Conservation (phyloP, 192 early-diverging fungal genomes). For the Backusella sp. region DNA sequence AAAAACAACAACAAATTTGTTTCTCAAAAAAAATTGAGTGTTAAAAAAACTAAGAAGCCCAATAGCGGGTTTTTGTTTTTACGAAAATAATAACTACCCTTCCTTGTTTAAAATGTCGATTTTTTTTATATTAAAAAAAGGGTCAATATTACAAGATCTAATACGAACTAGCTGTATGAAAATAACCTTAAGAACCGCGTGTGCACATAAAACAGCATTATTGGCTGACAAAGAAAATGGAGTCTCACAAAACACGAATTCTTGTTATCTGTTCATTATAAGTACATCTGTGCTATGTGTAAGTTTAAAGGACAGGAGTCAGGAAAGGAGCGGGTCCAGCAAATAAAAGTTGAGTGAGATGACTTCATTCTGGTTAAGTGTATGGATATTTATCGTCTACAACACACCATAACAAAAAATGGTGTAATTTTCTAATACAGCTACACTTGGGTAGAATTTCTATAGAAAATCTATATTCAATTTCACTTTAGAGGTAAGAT, state of each 20-base stretch:
- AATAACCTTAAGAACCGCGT: background rate
- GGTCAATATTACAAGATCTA: background rate
- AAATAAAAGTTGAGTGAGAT: background rate
- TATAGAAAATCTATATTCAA: background rate
- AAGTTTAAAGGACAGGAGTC: background rate
- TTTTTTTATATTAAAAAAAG: background rate
- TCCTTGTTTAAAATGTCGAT: background rate
- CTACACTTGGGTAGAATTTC: background rate
- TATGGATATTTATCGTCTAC: background rate
- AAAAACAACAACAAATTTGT: background rate
- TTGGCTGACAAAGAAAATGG: background rate
- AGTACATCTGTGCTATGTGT: background rate
- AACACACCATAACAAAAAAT: background rate
- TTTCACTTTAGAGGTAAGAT: background rate
- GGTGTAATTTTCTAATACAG: background rate
- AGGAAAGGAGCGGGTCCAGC: background rate
- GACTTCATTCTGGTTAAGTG: background rate
- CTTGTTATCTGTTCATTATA: background rate
- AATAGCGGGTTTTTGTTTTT: background rate
- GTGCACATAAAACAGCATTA: background rate
- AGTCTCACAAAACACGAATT: background rate
- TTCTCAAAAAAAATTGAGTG: background rate
- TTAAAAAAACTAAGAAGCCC: background rate
- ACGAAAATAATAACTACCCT: background rate
- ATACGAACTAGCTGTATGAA: background rate